Evolutionary conservation across 805 yeast species (phyloP), one percentile per base, ranked within the genome.

Genomic region (Phaffomyces thermotolerans): DNA sequence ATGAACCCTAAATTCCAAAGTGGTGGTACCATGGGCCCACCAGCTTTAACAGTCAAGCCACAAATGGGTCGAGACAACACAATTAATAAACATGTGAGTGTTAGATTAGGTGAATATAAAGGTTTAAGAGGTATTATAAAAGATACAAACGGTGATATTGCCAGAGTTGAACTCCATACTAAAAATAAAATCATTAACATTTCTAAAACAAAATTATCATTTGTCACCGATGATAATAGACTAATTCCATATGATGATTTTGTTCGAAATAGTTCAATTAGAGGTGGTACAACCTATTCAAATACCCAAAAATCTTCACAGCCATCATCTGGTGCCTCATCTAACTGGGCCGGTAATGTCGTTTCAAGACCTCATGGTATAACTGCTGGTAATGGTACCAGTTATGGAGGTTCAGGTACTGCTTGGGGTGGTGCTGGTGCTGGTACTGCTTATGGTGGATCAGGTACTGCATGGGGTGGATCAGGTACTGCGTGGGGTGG

Each of bases 81-180:
- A 25, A 58, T 93, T 32, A 84, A 87, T 53, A 88, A 87, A 58
- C 83, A 84, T 46, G 96, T 93, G 20, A 78, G 88, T 51, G 84
- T 93, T 39, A 81, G 84, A 57, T 88, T 96, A n/a, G 93, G 95
- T 27, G 79, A 78, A 39, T 88, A 91, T 63, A 93, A 93, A 67
- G 98, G 99, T 37, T 79, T 88, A 53, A 81, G 83, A 68, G 99
- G 99, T 61, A 84, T 87, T 51, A 87, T 93, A 36, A 84, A 85
- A 52, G 98, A 93, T 60, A 88, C 96, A 9, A 93, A 88, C 55
- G 99, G 95, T 49, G 84, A 84, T 13, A 77, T 75, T 52, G 98
- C 97, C 2, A 77, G 97, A 47, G 86, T 93, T 36, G 99, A 93
- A 66, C 73, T 93, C 51, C 98, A 93, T 63, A 86, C 96, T 24